phyloP scores from a whole-genome alignment of 805 yeast species.

The Yamadazyma ubonensis region DNA sequence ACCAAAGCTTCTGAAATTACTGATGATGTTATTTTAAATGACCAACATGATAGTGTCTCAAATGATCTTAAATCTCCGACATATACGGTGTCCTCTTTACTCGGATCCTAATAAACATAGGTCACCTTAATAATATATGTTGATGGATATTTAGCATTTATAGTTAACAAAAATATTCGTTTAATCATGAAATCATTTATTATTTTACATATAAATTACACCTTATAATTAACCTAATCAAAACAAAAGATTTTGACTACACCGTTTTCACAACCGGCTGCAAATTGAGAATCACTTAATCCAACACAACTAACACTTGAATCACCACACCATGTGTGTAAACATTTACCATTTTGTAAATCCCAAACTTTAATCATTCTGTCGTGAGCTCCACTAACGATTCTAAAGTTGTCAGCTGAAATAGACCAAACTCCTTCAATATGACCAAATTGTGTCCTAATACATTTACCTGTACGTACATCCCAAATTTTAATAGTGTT shows the following conservation, averaged over 20 bases:
- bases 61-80: constrained; percentile 10
- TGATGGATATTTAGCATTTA: neutral
- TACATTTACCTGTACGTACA: constrained; percentile 78
- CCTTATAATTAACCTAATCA: constrained; percentile 33
- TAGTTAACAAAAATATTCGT: neutral
- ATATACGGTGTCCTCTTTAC: constrained; percentile 21
- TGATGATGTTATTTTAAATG: constrained; percentile 2
- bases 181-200: neutral
- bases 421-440: constrained; percentile 98
- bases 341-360: constrained; percentile 87
- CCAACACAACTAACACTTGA: constrained; percentile 66
- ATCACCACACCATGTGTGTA: constrained; percentile 87
- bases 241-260: constrained; percentile 81
- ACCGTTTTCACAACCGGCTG: constrained; percentile 88
- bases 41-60: constrained; percentile 1
- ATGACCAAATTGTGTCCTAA: constrained; percentile 95
- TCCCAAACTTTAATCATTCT: constrained; percentile 92
- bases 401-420: constrained; percentile 92
- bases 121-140: neutral
- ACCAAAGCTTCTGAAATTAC: too few relatives aligned
- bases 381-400: constrained; percentile 94
- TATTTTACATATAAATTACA: constrained; percentile 1
- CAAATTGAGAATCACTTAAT: constrained; percentile 84
- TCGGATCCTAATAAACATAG: constrained; percentile 16
- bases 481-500: constrained; percentile 95